Base-by-base conservation (phyloP, 225 moss, liverwort and hornwort genomes). In the Sphagnum tenellum region DNA sequence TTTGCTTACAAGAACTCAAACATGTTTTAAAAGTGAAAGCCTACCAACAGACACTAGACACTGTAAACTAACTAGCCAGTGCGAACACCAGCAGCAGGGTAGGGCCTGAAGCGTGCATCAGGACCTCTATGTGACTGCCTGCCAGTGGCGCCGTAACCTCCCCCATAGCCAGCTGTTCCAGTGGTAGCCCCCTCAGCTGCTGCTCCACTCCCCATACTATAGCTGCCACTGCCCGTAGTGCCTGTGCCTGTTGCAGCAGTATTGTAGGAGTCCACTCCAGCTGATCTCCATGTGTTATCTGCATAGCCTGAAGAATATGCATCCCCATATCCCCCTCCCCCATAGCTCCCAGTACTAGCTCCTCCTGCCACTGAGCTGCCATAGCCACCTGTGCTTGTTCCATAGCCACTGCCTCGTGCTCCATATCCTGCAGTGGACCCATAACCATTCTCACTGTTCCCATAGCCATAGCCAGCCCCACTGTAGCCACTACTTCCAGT, bases 81-180 rank as follows among this genome's bases (percentile, higher is more conserved):
- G 81, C 94, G 94, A 80, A 90, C 94, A 88, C 90, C 90, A 70
- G 94, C 90, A 74, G 94, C 94, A 90, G 94, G 94, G 70, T 94
- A 94, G 77, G 94, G 94, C 94, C 94, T 94, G 86, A 94, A 94
- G 75, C 94, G 79, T 62, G 94, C 90, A 86, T 94, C 94, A 86
- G 89, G 90, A 82, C 94, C 94, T 80, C 94, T 90, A 88, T 94
- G 94, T 71, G 90, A 90, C 90, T 94, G 94, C 82, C 94, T 88
- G 76, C 94, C 94, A 50, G 94, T 90, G 55, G 88, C 94, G 65
- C 94, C 94, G 66, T 94, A 94, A 48, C 94, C 90, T 78, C 94
- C 94, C 74, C 90, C 94, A 66, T 94, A 94, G 83, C 94, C 94
- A 7, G 87, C 79, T 9, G 92, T 81, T 48, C 92, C 96, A 71